Base-by-base conservation (phyloP, 2,329 filamentous ascomycete genomes). In the Rhytidhysteron rufulum region DNA sequence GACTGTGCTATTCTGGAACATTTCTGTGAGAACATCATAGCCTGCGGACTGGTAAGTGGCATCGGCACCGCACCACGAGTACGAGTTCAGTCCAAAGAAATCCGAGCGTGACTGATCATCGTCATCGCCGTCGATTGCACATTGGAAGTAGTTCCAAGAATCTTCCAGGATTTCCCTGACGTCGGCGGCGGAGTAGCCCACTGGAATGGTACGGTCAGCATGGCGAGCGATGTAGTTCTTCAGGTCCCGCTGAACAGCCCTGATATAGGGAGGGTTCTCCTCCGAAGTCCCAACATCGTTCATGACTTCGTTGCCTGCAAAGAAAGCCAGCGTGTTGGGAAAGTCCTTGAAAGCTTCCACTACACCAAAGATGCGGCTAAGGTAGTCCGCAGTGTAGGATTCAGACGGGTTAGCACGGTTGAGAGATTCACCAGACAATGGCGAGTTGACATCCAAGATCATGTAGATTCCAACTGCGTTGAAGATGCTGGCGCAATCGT, bases 41-140 rank as follows among this genome's bases (percentile, higher is more conserved):
- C 78, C 76, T 8, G 61, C 80, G 37, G 72, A 77, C 41, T 77
- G 62, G 64, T 79, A 86, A 34, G 75, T 79, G 39, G 82, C 82
- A 10, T 80, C 68, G 39, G 76, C 78, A 54, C 85, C 86, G 74
- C 85, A 88, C 60, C 83, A 86, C 65, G 83, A 85, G 67, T 81
- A 83, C 68, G 77, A 80, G 69, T 90, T 90, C 41, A 91, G 72
- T 27, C 86, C 86, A 55, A 90, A 89, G 55, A 90, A 72, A 55
- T 91, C 86, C 40, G 77, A 80, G 21, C 78, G 77, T 50, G 82
- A 85, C 60, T 77, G 73, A 44, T 79, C 73, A 18, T 66, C 61
- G 54, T 63, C 55, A 30, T 67, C 43, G 45, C 72, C 68, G 59
- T 84, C 75, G 39, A 73, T 63, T 27, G 75, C 69, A 68, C 86